phyloP scores from a whole-genome alignment of 2,329 filamentous ascomycete genomes.

The Coniochaeta ligniaria region DNA sequence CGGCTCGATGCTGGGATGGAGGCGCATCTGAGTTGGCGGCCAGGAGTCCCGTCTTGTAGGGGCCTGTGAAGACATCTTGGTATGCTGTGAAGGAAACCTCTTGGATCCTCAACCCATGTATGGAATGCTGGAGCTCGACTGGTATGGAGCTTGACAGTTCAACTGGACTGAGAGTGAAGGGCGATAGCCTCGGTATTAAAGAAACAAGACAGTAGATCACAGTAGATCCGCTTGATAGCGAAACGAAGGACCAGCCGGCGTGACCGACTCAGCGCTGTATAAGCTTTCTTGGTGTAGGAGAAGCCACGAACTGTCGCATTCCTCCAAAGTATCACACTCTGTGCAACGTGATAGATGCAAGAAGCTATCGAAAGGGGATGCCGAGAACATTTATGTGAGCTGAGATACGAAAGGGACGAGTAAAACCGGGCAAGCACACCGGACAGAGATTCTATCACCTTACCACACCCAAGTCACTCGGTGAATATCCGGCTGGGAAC shows the following conservation, averaged over 20 bases:
- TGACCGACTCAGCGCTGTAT: slow-evolving; percentile 20
- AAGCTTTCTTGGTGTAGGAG: slow-evolving; percentile 7
- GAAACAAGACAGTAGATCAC: not conserved
- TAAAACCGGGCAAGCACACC: not conserved
- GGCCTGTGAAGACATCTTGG: slow-evolving; percentile 26
- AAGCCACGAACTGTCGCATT: not conserved
- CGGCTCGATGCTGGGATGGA: slow-evolving; percentile 33
- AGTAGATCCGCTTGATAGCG: slow-evolving; percentile 2
- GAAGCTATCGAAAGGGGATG: slow-evolving; percentile 7
- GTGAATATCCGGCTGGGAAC: slow-evolving; percentile 3
- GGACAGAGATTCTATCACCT: not conserved
- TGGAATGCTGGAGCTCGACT: not conserved
- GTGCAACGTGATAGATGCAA: not conserved
- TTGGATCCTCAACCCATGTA: not conserved
- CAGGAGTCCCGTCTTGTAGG: slow-evolving; percentile 37
- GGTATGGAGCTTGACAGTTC: not conserved
- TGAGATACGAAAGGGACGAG: not conserved
- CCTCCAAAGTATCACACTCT: not conserved
- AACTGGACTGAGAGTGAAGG: not conserved
- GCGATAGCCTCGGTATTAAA: not conserved
- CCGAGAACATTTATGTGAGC: slow-evolving; percentile 3
- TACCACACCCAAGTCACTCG: not conserved
- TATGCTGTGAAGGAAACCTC: not conserved
- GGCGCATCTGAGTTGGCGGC: slow-evolving; percentile 43
- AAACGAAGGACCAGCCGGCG: slow-evolving; percentile 16